Conservation (phyloP, 768 basidiomycete species). For the button mushroom (Agaricus bisporus) region DNA sequence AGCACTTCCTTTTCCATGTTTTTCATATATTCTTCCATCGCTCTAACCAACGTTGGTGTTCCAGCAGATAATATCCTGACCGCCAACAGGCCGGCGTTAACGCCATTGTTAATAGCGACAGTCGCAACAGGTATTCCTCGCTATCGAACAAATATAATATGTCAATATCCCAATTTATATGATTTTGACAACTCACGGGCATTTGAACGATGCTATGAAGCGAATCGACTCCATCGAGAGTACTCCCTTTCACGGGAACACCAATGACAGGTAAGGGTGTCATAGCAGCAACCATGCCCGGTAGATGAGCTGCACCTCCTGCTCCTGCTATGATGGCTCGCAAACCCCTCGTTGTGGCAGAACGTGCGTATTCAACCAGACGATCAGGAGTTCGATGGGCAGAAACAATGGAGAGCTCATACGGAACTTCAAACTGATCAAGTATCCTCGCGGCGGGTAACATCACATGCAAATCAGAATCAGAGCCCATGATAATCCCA, state of each 20-base stretch:
- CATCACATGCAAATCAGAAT: conserved; percentile 96
- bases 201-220: conserved; percentile 97
- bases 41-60: conserved; percentile 54
- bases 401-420: conserved; percentile 93
- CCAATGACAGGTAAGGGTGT: conserved; percentile 90
- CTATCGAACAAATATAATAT: conserved; percentile 30
- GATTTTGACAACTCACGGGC: conserved; percentile 62
- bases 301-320: conserved; percentile 97
- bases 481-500: conserved; percentile 96
- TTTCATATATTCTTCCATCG: conserved; percentile 72
- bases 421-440: conserved; percentile 76
- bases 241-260: conserved; percentile 93
- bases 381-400: conserved; percentile 93
- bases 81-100: conserved; percentile 89
- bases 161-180: background rate
- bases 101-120: conserved; percentile 93
- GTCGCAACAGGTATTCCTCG: conserved; percentile 96
- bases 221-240: conserved; percentile 94
- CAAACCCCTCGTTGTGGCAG: conserved; percentile 61
- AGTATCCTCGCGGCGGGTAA: conserved; percentile 82
- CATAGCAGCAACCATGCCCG: conserved; percentile 97
- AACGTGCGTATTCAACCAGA: conserved; percentile 72
- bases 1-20: conserved; percentile 70
- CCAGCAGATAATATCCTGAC: conserved; percentile 82
- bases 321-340: conserved; percentile 89